Evolutionary conservation across 371 early-diverging fungal genomes (phyloP), one percentile per base, ranked within the genome.

Genomic region (Phascolomyces articulosus): DNA sequence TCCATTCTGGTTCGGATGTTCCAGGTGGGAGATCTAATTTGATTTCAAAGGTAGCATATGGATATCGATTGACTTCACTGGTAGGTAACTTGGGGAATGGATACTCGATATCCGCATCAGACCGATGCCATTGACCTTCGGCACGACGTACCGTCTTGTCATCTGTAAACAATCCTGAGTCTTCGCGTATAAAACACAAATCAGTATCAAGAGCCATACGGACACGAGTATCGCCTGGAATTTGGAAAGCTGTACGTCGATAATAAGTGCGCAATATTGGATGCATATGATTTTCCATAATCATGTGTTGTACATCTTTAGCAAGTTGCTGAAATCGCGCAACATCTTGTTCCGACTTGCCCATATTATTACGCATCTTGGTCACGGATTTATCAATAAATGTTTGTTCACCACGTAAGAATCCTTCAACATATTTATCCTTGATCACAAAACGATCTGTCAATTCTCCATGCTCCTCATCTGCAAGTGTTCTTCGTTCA

Each of bases 121-220:
- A 87, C 58, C 99, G 90, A 44, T 95, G 87, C 99, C 99, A 99
- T 72, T 88, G 89, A 60, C 87, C 83, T 8, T 90, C 90, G 3
- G 91, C 79, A 29, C 98, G 87, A 20, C 72, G 71, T 23, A 71
- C 72, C 0, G 69, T 71, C 7, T 64, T 58, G 58, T 91, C 94
- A 62, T 92, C 89, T 49, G 84, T 67, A 58, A 83, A 83, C 0
- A 83, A 56, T 9, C 63, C 53, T 64, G 95, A 91, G 78, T 98
- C 98, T 75, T 99, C 99, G 64, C 97, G 93, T 63, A 99, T 94
- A 88, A 99, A 95, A 51, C 95, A 91, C 51, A 99, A 80, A 65
- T 99, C 97, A 0, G 99, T 99, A 78, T 99, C 99, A n/a, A 99
- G 86, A 6, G 97, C 96, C 70, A 99, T 96, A 64, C 99, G 90